Evolutionary conservation across 1,139 yeast genomes (phyloP).

Genomic region (Zygosaccharomyces sapae): DNA sequence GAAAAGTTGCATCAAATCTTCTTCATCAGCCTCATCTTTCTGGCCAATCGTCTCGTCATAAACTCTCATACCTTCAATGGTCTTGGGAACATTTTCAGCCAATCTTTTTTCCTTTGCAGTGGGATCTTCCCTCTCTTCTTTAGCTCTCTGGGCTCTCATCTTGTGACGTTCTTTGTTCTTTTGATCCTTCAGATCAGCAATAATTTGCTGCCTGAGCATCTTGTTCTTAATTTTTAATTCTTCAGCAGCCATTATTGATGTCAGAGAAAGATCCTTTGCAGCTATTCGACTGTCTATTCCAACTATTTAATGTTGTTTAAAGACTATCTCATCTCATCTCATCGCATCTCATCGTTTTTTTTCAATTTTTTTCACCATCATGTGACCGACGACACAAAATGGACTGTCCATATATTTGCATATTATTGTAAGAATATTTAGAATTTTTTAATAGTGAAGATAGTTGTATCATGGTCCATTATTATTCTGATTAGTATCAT

Average conservation of each 20-base stretch:
- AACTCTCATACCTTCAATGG: constrained; percentile 83
- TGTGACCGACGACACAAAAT: constrained; percentile 8
- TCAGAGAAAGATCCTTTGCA: not conserved
- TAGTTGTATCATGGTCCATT: too few species aligned
- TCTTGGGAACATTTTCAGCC: constrained; percentile 74
- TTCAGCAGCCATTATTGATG: not conserved
- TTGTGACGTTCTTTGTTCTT: constrained; percentile 74
- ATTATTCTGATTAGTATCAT: too few species aligned
- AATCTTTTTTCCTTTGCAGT: constrained; percentile 76
- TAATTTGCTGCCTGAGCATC: constrained; percentile 73
- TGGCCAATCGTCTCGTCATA: constrained; percentile 76
- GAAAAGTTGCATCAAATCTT: constrained; percentile 44
- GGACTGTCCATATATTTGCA: not conserved
- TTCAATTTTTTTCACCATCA: not conserved
- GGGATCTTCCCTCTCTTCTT: constrained; percentile 79
- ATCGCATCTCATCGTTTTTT: constrained; percentile 5
- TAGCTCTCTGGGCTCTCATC: constrained; percentile 70
- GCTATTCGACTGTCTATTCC: constrained; percentile 2
- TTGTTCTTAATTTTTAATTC: constrained; percentile 57
- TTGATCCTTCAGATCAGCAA: constrained; percentile 70
- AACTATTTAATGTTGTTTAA: not conserved
- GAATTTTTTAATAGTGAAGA: too few species aligned
- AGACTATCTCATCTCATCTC: constrained; percentile 6
- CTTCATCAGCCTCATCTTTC: constrained; percentile 68
- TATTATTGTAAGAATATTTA: too few species aligned